Base-by-base conservation (phyloP, 371 early-diverging fungal genomes). In the Apophysomyces sp. region DNA sequence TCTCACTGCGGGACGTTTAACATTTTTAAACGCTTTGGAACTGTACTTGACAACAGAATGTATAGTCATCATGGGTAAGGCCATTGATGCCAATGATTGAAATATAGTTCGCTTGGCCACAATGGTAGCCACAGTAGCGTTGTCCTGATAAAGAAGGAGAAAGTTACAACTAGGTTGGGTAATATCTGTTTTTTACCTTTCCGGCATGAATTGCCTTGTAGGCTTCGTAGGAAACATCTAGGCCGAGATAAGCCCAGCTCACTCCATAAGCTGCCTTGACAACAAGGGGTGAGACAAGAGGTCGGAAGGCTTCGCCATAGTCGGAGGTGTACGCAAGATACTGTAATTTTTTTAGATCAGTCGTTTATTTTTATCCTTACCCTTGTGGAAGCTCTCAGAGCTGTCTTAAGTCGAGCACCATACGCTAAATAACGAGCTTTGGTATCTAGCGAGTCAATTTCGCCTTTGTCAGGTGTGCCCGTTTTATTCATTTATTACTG, bases 271-370 rank as follows among this genome's bases (percentile, higher is more conserved):
- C 84, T 41, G 85, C 80, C 32, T 75, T 82, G 55, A 91, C 91
- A 16, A 89, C 36, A 13, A 58, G 7, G 3, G 80, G 81, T n/a
- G 76, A 65, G 13, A 87, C 85, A 36, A 90, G 77, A 16, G 92
- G 92, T 27, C 92, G 79, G 64, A 92, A 89, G 2, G 90, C 91
- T 64, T 92, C 92, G 34, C 92, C 92, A 24, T 91, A 81, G 61
- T 91, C 90, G 13, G 85, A 86, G 4, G 87, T 85, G 67, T 88
- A 91, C 15, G 89, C 91, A 49, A 90, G 74, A 61, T 87, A 85
- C 29, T 88, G 79, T 18, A 41, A 16, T 21, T 21, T 11, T 44
- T 44, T 21, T 11, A 44, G 49, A 21, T 18, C 13, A 9, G 41
- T 41, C 41, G 16, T 41, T 21, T n/a, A n/a, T 44, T 8, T 44